These are phyloP conservation scores for Avena insularis DNA, from an alignment of 176 grass and related monocot genomes.

Conservation along the genomic window DNA sequence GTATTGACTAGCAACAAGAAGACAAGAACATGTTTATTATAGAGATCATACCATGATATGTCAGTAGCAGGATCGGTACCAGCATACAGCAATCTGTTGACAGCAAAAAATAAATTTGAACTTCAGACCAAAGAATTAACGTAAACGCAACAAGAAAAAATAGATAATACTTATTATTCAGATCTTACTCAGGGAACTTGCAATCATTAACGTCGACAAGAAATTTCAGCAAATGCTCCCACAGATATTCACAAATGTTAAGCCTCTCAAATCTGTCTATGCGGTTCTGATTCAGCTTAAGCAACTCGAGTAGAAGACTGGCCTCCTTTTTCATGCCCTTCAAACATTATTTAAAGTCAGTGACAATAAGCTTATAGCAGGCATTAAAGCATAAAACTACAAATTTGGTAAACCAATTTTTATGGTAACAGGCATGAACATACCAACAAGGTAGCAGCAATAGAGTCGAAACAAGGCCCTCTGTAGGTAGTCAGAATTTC, in stretches of 20 bases:
- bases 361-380: not conserved
- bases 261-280: not conserved
- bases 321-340: slow-evolving; percentile 1
- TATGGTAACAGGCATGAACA: not conserved
- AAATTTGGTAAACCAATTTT: not conserved
- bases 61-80: no score
- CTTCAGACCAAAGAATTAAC: not conserved
- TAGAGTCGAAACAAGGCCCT: not conserved
- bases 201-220: not conserved
- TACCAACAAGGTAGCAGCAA: not conserved
- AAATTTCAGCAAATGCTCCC: not conserved
- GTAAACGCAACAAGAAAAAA: not conserved
- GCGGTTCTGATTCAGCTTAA: not conserved
- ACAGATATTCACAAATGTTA: not conserved
- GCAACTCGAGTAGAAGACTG: not conserved
- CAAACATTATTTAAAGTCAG: not conserved
- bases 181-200: not conserved
- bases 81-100: not conserved
- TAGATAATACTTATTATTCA: not conserved
- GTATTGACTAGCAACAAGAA: no score
- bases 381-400: not conserved
- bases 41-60: no score
- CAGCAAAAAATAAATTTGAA: not conserved
- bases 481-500: not conserved
- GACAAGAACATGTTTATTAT: no score